A percentile compares a stretch with the other conserved stretches of the same genome.
Conservation (phyloP, 192 early-diverging fungal species). For the Linderina pennispora region DNA sequence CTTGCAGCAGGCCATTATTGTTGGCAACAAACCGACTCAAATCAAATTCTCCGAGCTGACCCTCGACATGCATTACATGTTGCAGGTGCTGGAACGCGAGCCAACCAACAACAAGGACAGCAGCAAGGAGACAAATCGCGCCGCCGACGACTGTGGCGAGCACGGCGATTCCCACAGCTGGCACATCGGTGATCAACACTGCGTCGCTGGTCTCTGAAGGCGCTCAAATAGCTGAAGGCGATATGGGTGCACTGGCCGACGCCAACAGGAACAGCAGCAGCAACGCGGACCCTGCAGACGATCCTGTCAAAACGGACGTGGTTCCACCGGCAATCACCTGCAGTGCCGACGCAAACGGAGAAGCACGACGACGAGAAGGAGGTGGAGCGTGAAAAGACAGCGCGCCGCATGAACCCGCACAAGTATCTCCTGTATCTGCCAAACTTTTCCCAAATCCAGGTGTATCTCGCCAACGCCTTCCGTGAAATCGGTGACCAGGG, state of each 20-base stretch:
- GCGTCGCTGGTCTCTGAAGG: not conserved
- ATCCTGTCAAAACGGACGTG: constrained; percentile 7
- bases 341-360: not conserved
- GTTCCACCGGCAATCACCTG: too few relatives aligned
- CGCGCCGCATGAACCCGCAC: constrained; percentile 65
- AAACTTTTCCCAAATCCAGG: constrained; percentile 82
- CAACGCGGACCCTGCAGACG: constrained; percentile 2
- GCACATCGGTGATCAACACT: too few relatives aligned
- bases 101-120: constrained; percentile 11
- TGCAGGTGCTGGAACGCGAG: constrained; percentile 79
- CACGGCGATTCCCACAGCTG: not conserved
- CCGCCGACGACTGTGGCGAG: constrained; percentile 15
- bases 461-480: constrained; percentile 89
- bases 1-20: constrained; percentile 93
- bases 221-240: not conserved
- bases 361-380: constrained; percentile 1
- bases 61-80: constrained; percentile 93
- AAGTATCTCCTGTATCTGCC: constrained; percentile 94
- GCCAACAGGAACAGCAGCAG: not conserved
- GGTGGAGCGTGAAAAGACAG: not conserved
- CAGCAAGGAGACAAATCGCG: not conserved
- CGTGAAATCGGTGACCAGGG: constrained; percentile 83
- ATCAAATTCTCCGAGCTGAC: constrained; percentile 98
- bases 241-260: not conserved
- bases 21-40: constrained; percentile 92